A percentile compares a stretch with the other conserved stretches of the same genome.
phyloP scores from a whole-genome alignment of 192 early-diverging fungal species.

The Podila minutissima region DNA sequence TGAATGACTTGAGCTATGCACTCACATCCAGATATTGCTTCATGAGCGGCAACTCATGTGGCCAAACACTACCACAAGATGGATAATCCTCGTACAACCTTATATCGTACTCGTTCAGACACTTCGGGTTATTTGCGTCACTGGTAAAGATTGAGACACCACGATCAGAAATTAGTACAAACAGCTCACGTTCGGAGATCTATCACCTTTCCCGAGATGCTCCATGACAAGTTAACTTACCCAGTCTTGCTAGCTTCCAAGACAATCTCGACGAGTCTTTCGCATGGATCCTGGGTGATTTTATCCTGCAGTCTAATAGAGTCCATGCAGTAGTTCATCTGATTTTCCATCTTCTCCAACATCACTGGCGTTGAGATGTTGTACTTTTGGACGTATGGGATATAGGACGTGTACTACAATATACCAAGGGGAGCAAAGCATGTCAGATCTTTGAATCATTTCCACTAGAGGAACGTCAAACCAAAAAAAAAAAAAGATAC shows the following conservation, averaged over 20 bases:
- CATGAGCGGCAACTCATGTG: slow-evolving; percentile 58
- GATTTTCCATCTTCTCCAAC: not conserved
- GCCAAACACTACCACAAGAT: slow-evolving; percentile 64
- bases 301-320: slow-evolving; percentile 19
- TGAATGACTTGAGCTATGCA: not conserved
- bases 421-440: not conserved
- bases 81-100: slow-evolving; percentile 56
- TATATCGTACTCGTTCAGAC: slow-evolving; percentile 70
- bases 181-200: too few species aligned
- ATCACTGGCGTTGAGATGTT: slow-evolving; percentile 14
- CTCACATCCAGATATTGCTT: slow-evolving; percentile 62
- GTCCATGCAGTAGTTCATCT: slow-evolving; percentile 47
- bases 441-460: not conserved
- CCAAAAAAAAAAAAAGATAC: not conserved
- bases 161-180: too few species aligned
- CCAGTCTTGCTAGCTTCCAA: not conserved
- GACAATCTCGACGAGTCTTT: slow-evolving; percentile 36
- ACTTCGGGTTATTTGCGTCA: slow-evolving; percentile 29
- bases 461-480: not conserved
- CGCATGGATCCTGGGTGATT: slow-evolving; percentile 52
- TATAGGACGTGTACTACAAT: slow-evolving; percentile 34
- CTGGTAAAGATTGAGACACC: not conserved
- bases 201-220: not conserved
- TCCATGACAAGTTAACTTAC: not conserved
- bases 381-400: slow-evolving; percentile 24